Percentiles rank a stretch among this genome's conserved stretches.
phyloP scores from a whole-genome alignment of 495 filamentous ascomycete species.

The Trichoderma parareesei region DNA sequence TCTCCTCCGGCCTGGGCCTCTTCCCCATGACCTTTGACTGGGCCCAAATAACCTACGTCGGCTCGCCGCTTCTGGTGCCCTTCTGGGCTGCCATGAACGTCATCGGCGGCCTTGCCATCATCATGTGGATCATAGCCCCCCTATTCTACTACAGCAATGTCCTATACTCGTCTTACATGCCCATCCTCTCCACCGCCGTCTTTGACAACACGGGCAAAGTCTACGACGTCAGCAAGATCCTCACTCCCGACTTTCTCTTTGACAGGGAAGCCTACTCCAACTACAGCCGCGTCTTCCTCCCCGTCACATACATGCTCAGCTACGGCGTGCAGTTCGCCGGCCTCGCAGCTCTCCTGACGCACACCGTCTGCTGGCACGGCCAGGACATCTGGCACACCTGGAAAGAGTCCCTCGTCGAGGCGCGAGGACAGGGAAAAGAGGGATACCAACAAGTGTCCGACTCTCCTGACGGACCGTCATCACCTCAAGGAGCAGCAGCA shows the following conservation, averaged over 20 bases:
- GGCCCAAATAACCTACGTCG: slow-evolving; percentile 87
- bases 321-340: slow-evolving; percentile 78
- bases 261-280: slow-evolving; percentile 60
- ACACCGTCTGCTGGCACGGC: slow-evolving; percentile 67
- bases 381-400: slow-evolving; percentile 66
- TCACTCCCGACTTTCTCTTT: slow-evolving; percentile 64
- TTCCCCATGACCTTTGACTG: slow-evolving; percentile 90
- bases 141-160: slow-evolving; percentile 72
- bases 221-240: slow-evolving; percentile 68
- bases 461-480: slow-evolving; percentile 14
- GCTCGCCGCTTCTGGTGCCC: slow-evolving; percentile 75
- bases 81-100: slow-evolving; percentile 92
- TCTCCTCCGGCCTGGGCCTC: slow-evolving; percentile 74
- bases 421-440: slow-evolving; percentile 31
- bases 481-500: slow-evolving; percentile 2
- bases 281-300: slow-evolving; percentile 73
- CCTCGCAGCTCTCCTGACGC: slow-evolving; percentile 61
- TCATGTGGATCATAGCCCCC: slow-evolving; percentile 86
- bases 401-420: slow-evolving; percentile 44
- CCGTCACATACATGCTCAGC: slow-evolving; percentile 73
- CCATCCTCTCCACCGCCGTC: slow-evolving; percentile 64
- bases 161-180: slow-evolving; percentile 73
- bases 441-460: slow-evolving; percentile 36
- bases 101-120: slow-evolving; percentile 70
- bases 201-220: slow-evolving; percentile 73